Evolutionary conservation across 768 basidiomycete species (phyloP).

Genomic region (Leccinum rimulosum): DNA sequence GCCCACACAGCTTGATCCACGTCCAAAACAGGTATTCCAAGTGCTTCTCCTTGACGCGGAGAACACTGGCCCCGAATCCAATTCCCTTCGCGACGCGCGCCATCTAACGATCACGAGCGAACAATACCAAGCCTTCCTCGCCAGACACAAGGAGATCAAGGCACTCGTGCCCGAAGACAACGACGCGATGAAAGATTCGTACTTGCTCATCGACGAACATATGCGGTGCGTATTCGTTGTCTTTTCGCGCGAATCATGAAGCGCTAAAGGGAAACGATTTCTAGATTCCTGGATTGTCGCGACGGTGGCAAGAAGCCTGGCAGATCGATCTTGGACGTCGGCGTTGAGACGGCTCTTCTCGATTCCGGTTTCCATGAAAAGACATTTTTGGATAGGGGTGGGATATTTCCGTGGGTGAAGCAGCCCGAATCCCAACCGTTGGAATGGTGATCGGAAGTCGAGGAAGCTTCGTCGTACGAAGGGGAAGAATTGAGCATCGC

Average conservation of each 20-base stretch:
- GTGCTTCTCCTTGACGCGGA: constrained; percentile 19
- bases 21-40: constrained; percentile 29
- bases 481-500: not conserved
- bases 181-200: constrained; percentile 38
- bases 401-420: constrained; percentile 9
- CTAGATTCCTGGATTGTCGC: constrained; percentile 33
- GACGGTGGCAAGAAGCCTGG: constrained; percentile 29
- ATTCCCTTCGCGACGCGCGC: constrained; percentile 28
- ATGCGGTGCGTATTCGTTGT: constrained; percentile 29
- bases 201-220: constrained; percentile 36
- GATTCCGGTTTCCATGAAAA: constrained; percentile 15
- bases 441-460: constrained; percentile 8
- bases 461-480: not conserved
- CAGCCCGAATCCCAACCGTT: not conserved
- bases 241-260: not conserved
- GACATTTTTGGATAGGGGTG: constrained; percentile 9
- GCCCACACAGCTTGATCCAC: not conserved
- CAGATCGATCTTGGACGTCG: constrained; percentile 12
- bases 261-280: not conserved
- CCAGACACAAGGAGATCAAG: constrained; percentile 24
- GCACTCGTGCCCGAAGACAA: constrained; percentile 38
- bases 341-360: constrained; percentile 17
- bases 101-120: constrained; percentile 29
- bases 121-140: constrained; percentile 35
- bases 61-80: constrained; percentile 11